Evolutionary conservation across 1,284 basidiomycete genomes (phyloP), one percentile per base, ranked within the genome.

Genomic region (Phellinidium pouzarii): DNA sequence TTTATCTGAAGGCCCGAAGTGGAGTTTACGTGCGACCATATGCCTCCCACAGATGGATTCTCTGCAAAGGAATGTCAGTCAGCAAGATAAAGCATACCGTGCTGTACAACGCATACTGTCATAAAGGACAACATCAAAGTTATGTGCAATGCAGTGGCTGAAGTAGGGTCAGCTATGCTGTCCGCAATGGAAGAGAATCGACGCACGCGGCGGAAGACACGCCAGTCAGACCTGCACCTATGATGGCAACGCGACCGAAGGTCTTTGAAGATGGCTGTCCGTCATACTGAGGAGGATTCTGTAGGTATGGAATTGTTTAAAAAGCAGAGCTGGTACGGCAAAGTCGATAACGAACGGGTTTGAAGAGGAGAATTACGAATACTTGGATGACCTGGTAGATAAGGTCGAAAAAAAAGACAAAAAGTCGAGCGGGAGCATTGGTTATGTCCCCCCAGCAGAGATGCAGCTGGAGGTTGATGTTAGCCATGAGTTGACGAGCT

Each of bases 1-100:
- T 80, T 82, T 56, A 84, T 74, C 64, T 84, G 82, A 0, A 84
- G 67, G 5, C 78, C 77, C 0, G 76, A 79, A 0, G 80, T 80
- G 6, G 65, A 69, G 63, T 83, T 84, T 45, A 82, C 80, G 44
- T 76, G 71, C 0, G 77, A 66, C 82, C 82, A 84, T 43, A 84
- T 80, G 0, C 81, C 81, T 19, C 78, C 77, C 4, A 72, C 59
- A 11, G 60, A 65, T 9, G 65, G 63, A 19, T 61, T 59, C 1
- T 64, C 59, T 59, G 23, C 12, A 7, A 7, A 34, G 14, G 11
- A 40, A 7, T 44, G 40, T 31, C n/a, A 19, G 52, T 17, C 45
- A n/a, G 4, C 22, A 19, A 45, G 12, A 12, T 44, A 23, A 8
- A 23, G 14, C 29, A 47, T 17, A 12, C 40, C 22, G 3, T 17